Evolutionary conservation across 345 rosid genomes (phyloP).

Genomic region (Balakata baccata): DNA sequence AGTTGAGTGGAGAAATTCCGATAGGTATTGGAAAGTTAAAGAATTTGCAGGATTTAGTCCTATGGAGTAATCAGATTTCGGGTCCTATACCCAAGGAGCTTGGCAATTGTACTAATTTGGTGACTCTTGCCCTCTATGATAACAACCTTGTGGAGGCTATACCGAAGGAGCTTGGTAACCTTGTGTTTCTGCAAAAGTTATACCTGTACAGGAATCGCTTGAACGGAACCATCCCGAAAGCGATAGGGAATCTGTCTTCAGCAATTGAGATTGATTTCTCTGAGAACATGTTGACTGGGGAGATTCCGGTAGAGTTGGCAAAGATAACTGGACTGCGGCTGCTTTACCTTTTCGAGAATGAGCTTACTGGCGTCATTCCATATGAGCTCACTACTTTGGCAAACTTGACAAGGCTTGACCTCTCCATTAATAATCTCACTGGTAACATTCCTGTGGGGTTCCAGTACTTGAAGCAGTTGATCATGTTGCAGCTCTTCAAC

Average conservation of each 20-base stretch:
- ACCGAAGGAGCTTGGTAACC: slow-evolving; percentile 60
- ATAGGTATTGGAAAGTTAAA: slow-evolving; percentile 67
- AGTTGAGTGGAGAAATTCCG: slow-evolving; percentile 57
- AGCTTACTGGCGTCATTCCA: slow-evolving; percentile 64
- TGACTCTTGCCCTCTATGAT: slow-evolving; percentile 66
- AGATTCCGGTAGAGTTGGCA: slow-evolving; percentile 66
- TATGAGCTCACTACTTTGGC: slow-evolving; percentile 58
- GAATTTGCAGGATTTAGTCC: slow-evolving; percentile 55
- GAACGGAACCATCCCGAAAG: slow-evolving; percentile 74
- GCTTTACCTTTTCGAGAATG: slow-evolving; percentile 82
- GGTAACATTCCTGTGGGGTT: slow-evolving; percentile 74
- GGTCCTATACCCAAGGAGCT: slow-evolving; percentile 69
- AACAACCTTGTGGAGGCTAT: slow-evolving; percentile 70
- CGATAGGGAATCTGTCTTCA: slow-evolving; percentile 66
- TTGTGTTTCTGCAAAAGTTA: slow-evolving; percentile 39
- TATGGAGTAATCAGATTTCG: slow-evolving; percentile 70
- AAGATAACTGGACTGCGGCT: slow-evolving; percentile 52
- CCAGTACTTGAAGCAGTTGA: slow-evolving; percentile 54
- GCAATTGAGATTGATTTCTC: slow-evolving; percentile 81
- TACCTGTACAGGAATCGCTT: slow-evolving; percentile 69
- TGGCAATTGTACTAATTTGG: slow-evolving; percentile 60
- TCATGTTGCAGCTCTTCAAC: slow-evolving; percentile 71
- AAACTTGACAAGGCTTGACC: slow-evolving; percentile 73
- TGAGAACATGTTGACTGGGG: slow-evolving; percentile 64
- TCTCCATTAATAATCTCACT: slow-evolving; percentile 65